A percentile compares a stretch with the other conserved stretches of the same genome.
These are phyloP conservation scores for Suillus decipiens DNA, from an alignment of 768 basidiomycete species.

Conservation along the genomic window DNA sequence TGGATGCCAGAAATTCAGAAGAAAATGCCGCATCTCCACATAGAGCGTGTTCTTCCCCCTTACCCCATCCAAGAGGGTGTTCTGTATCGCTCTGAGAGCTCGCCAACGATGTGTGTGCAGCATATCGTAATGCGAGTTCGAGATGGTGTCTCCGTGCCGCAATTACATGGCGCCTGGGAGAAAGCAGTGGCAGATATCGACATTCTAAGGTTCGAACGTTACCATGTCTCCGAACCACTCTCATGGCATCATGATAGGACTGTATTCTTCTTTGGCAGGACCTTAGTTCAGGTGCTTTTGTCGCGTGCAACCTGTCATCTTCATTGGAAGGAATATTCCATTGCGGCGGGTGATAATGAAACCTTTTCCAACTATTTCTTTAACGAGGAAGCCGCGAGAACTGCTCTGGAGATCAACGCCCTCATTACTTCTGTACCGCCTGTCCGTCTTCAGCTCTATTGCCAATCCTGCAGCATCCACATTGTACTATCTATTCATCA, in stretches of 20 bases:
- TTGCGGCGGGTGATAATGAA: slow-evolving; percentile 13
- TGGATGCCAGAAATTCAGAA: slow-evolving; percentile 19
- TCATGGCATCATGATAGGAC: slow-evolving; percentile 21
- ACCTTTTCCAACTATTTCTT: slow-evolving; percentile 26
- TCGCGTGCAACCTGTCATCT: slow-evolving; percentile 13
- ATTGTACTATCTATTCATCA: slow-evolving; percentile 35
- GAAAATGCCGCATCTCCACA: slow-evolving; percentile 7
- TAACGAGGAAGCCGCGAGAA: slow-evolving; percentile 19
- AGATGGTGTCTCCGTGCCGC: slow-evolving; percentile 19
- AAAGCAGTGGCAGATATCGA: slow-evolving; percentile 27
- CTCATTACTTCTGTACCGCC: slow-evolving; percentile 19
- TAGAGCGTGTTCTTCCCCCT: slow-evolving; percentile 38
- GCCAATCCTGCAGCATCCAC: slow-evolving; percentile 10
- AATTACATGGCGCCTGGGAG: slow-evolving; percentile 38
- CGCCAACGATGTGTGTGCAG: slow-evolving; percentile 44
- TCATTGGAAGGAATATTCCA: slow-evolving; percentile 21
- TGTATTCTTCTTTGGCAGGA: slow-evolving; percentile 32
- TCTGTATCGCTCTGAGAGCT: slow-evolving; percentile 41
- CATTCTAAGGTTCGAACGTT: slow-evolving; percentile 27
- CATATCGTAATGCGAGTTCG: slow-evolving; percentile 40
- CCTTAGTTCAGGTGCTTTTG: slow-evolving; percentile 32
- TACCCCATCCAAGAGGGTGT: slow-evolving; percentile 52
- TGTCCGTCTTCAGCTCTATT: slow-evolving; percentile 19
- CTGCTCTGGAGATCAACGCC: slow-evolving; percentile 28
- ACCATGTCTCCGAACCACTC: background rate